These are phyloP conservation scores for Eremochloa ophiuroides DNA, from an alignment of 176 grass and related monocot genomes.

Conservation along the genomic window DNA sequence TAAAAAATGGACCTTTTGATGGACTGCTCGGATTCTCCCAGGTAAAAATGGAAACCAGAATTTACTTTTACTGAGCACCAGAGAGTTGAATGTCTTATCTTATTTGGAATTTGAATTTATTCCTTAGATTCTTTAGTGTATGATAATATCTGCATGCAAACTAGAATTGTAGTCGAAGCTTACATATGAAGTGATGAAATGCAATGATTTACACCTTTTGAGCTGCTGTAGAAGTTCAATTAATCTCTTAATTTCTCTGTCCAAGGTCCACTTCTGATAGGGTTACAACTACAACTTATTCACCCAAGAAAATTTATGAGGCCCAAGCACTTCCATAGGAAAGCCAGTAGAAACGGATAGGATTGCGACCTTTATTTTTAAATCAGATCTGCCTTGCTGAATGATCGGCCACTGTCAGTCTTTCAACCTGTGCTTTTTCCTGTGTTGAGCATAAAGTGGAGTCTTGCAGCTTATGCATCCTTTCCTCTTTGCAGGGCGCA, in stretches of 20 bases:
- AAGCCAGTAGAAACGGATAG: not conserved
- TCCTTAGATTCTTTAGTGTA: not conserved
- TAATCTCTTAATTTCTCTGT: not conserved
- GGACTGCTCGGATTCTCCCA: slow-evolving; percentile 91
- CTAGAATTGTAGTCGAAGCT: not conserved
- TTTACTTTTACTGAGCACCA: not conserved
- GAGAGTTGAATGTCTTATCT: not conserved
- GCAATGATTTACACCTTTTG: not conserved
- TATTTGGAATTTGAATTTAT: not conserved
- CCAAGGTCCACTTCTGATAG: slow-evolving; percentile 36
- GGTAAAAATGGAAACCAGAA: slow-evolving; percentile 34
- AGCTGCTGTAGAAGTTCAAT: not conserved
- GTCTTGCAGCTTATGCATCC: not conserved
- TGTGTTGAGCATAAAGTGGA: not conserved
- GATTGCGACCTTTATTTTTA: not conserved
- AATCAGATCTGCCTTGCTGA: not conserved
- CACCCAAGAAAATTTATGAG: not conserved
- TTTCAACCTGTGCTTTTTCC: not conserved
- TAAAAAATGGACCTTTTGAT: slow-evolving; percentile 76
- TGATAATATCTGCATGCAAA: not conserved
- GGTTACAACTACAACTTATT: slow-evolving; percentile 19
- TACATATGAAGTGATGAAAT: not conserved
- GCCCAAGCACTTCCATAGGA: not conserved
- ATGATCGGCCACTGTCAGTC: not conserved
- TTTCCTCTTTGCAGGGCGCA: slow-evolving; percentile 55